These are phyloP conservation scores for Chaetomiaceae sp. DNA, from an alignment of 2,329 filamentous ascomycete genomes.

Conservation along the genomic window DNA sequence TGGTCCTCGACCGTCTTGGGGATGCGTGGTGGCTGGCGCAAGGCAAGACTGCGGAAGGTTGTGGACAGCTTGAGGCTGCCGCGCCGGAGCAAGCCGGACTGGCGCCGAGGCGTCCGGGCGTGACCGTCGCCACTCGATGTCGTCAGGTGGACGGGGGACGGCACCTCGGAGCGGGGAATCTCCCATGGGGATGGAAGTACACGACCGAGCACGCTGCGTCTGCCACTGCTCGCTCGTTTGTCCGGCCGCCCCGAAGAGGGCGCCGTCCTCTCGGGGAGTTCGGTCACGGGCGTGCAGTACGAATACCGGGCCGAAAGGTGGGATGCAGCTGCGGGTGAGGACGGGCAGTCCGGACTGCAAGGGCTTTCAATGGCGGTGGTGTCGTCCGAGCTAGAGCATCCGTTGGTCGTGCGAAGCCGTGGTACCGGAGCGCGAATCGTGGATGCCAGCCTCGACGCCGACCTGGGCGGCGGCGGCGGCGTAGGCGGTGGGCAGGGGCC, in stretches of 20 bases:
- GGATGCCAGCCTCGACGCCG: slow-evolving; percentile 15
- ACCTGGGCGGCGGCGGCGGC: slow-evolving; percentile 22
- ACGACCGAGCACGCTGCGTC: slow-evolving; percentile 11
- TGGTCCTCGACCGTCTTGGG: neutral
- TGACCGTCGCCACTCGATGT: neutral
- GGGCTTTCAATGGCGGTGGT: slow-evolving; percentile 1
- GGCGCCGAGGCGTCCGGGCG: neutral
- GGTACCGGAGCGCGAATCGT: neutral
- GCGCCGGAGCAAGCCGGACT: slow-evolving; percentile 8
- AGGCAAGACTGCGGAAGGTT: slow-evolving; percentile 7
- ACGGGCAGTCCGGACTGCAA: neutral
- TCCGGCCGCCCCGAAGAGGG: neutral
- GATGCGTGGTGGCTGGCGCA: neutral
- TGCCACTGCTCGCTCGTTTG: slow-evolving; percentile 1
- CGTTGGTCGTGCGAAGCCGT: slow-evolving; percentile 6
- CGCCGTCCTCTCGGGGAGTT: slow-evolving; percentile 1
- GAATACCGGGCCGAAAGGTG: neutral
- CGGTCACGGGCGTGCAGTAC: slow-evolving; percentile 12
- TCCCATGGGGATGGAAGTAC: slow-evolving; percentile 13
- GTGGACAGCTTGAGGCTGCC: slow-evolving; percentile 15
- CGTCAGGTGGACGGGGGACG: neutral
- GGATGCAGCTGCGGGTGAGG: neutral
- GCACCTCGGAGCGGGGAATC: slow-evolving; percentile 13
- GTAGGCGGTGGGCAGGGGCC: slow-evolving; percentile 27
- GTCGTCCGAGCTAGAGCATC: neutral